Conservation (phyloP, 345 rosid species). For the Bruguiera sexangula region DNA sequence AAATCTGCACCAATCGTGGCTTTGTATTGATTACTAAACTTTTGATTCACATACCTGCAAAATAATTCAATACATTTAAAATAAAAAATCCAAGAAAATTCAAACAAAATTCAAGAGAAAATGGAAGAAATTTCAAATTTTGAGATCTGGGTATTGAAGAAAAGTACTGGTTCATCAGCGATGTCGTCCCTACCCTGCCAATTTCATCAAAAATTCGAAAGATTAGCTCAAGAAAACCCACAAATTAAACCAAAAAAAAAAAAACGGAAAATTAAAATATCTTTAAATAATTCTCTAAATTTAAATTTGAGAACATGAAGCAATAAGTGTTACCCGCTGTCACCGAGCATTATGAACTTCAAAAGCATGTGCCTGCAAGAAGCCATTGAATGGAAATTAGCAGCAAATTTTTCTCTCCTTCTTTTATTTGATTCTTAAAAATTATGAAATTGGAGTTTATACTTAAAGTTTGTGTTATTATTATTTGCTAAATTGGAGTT, state of each 20-base stretch:
- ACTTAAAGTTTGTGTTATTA: too few relatives aligned
- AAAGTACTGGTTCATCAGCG: slow-evolving; percentile 87
- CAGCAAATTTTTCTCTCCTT: too few relatives aligned
- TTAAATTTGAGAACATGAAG: background rate
- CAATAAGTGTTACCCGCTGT: slow-evolving; percentile 53
- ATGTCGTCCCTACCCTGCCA: slow-evolving; percentile 84
- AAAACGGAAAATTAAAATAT: background rate
- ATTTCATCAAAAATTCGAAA: background rate
- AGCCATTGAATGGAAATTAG: slow-evolving; percentile 41
- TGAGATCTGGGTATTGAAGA: slow-evolving; percentile 28
- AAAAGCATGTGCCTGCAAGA: slow-evolving; percentile 77
- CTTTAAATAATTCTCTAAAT: background rate
- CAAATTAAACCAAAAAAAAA: background rate
- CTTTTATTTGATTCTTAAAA: too few relatives aligned
- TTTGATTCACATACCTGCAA: slow-evolving; percentile 81
- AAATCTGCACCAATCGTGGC: slow-evolving; percentile 96
- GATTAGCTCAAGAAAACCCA: background rate
- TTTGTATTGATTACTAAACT: slow-evolving; percentile 89
- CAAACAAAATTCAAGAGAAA: background rate
- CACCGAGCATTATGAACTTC: slow-evolving; percentile 85
- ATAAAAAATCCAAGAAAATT: slow-evolving; percentile 7
- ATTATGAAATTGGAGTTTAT: too few relatives aligned
- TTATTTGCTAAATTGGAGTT: too few relatives aligned
- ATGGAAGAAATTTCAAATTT: background rate
- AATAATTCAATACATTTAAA: slow-evolving; percentile 13